Evolutionary conservation across 1,139 yeast genomes (phyloP).

Genomic region (Zygoascus sp.): DNA sequence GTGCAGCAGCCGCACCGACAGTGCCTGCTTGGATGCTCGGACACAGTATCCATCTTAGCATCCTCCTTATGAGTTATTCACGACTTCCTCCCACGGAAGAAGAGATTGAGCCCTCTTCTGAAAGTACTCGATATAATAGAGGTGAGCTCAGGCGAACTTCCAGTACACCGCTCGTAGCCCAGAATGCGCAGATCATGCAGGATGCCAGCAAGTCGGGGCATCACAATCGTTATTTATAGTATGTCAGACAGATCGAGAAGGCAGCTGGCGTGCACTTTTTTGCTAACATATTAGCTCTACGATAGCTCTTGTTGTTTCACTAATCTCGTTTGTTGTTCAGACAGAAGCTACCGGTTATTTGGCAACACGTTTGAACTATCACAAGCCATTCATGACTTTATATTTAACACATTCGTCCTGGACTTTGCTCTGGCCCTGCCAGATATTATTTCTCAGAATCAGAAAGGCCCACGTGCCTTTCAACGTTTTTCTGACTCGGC

Average conservation of each 20-base stretch:
- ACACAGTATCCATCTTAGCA: not conserved
- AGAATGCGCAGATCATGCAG: not conserved
- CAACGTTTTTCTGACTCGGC: constrained; percentile 42
- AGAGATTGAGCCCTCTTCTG: not conserved
- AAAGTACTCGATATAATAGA: not conserved
- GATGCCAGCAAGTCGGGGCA: constrained; percentile 2
- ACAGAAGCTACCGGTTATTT: constrained; percentile 77
- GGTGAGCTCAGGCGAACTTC: constrained; percentile 8
- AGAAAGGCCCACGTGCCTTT: constrained; percentile 35
- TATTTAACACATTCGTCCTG: constrained; percentile 76
- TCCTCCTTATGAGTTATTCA: constrained; percentile 7
- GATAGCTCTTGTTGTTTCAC: constrained; percentile 53
- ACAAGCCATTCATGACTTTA: constrained; percentile 66
- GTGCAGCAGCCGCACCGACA: not conserved
- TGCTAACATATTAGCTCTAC: constrained; percentile 37
- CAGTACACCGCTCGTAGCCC: constrained; percentile 6
- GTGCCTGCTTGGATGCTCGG: too few relatives aligned
- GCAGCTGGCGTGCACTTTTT: not conserved
- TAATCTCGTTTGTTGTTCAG: constrained; percentile 66
- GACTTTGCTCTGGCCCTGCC: constrained; percentile 72
- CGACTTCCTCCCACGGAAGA: constrained; percentile 3
- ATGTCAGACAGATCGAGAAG: not conserved
- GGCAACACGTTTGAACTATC: constrained; percentile 51
- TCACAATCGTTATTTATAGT: constrained; percentile 11
- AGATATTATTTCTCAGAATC: constrained; percentile 41